Percentiles rank a stretch among this genome's conserved stretches.
Evolutionary conservation across 2,329 filamentous ascomycete species (phyloP).

Genomic region (Lachnellula occidentalis): DNA sequence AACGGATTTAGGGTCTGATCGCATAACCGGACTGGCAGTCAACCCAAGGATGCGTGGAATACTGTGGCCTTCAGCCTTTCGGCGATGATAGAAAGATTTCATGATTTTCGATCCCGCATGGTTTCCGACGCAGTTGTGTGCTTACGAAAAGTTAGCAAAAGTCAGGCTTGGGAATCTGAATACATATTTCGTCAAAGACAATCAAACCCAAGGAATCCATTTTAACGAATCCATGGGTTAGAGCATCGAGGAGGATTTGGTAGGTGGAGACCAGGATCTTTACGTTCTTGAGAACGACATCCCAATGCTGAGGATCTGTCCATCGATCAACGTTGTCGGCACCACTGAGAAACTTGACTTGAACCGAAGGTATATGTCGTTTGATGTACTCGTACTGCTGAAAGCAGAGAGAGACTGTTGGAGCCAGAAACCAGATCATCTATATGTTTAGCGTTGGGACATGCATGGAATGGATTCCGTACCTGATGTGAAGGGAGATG

Average conservation of each 20-base stretch:
- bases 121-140: conserved; percentile 30
- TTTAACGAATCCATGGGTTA: conserved; percentile 56
- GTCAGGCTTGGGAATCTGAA: not conserved
- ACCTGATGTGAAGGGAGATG: conserved; percentile 16
- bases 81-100: conserved; percentile 27
- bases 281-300: conserved; percentile 49
- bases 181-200: conserved; percentile 60
- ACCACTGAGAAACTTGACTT: conserved; percentile 46
- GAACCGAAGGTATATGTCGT: conserved; percentile 50
- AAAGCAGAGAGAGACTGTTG: conserved; percentile 59
- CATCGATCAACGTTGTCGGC: conserved; percentile 55
- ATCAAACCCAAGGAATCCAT: conserved; percentile 50
- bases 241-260: conserved; percentile 52
- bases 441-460: conserved; percentile 10
- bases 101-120: conserved; percentile 29
- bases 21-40: conserved; percentile 31
- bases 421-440: conserved; percentile 69
- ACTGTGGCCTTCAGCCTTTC: conserved; percentile 7
- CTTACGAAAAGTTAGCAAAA: conserved; percentile 12
- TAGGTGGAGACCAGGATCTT: conserved; percentile 58
- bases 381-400: conserved; percentile 61
- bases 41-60: conserved; percentile 31
- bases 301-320: conserved; percentile 55
- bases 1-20: conserved; percentile 23
- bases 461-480: not conserved